phyloP scores from a whole-genome alignment of 2,329 filamentous ascomycete species.

The Triangularia verruculosa region DNA sequence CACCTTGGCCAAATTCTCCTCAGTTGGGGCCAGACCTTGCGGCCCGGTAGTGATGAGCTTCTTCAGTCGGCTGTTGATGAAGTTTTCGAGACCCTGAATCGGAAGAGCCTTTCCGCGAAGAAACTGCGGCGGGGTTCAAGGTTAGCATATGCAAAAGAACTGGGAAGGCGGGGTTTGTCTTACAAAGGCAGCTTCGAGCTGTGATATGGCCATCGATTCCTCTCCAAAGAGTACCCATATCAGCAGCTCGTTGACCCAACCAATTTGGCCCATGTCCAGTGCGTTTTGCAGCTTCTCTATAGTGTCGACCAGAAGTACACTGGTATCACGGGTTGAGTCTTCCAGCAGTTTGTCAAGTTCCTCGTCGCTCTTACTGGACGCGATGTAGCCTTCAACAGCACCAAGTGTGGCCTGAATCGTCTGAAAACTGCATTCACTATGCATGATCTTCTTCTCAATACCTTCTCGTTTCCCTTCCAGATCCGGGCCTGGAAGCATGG shows the following conservation, averaged over 20 bases:
- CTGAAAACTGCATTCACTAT: not conserved
- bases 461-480: not conserved
- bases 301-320: not conserved
- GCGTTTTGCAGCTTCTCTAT: not conserved
- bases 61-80: not conserved
- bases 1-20: not conserved
- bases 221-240: not conserved
- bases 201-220: not conserved
- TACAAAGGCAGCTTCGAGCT: not conserved
- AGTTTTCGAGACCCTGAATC: not conserved
- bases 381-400: not conserved
- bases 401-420: not conserved
- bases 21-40: not conserved
- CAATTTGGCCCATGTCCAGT: not conserved
- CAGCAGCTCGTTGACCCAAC: conserved; percentile 3
- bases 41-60: not conserved
- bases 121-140: not conserved
- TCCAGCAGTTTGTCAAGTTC: not conserved
- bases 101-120: not conserved
- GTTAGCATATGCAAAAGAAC: not conserved
- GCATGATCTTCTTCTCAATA: not conserved
- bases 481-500: not conserved
- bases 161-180: not conserved
- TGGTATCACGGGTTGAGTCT: not conserved
- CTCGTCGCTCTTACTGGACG: not conserved